Conservation (phyloP, 2,329 filamentous ascomycete genomes). For the Neurospora sp. region DNA sequence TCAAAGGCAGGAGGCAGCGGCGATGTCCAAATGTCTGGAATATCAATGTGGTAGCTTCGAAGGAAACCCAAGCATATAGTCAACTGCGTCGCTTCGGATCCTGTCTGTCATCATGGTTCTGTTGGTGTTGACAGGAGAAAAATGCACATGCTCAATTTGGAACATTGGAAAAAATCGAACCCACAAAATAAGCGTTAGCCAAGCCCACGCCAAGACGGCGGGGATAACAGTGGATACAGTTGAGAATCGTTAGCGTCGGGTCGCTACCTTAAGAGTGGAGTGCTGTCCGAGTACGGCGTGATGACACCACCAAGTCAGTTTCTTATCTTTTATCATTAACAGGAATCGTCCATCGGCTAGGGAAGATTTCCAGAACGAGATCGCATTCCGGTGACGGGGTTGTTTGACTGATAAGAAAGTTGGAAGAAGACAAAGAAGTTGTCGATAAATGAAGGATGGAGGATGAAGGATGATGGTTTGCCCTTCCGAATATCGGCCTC, state of each 20-base stretch:
- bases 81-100: neutral
- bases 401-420: neutral
- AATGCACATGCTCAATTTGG: neutral
- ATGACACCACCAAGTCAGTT: neutral
- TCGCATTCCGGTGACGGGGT: neutral
- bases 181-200: constrained; percentile 2
- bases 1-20: too few species aligned
- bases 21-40: too few species aligned
- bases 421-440: neutral
- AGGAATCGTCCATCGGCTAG: neutral
- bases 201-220: neutral
- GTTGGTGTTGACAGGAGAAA: neutral
- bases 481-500: too few species aligned
- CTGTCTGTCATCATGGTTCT: too few species aligned
- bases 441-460: neutral
- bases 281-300: neutral
- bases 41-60: too few species aligned
- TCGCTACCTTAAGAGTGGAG: neutral
- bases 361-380: neutral
- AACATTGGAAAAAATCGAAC: neutral
- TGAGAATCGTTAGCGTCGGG: neutral
- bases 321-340: neutral
- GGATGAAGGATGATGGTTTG: neutral
- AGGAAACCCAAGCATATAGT: too few species aligned
- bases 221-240: neutral